Base-by-base conservation (phyloP, 2,329 filamentous ascomycete genomes). In the Colletotrichum lindemuthianum region DNA sequence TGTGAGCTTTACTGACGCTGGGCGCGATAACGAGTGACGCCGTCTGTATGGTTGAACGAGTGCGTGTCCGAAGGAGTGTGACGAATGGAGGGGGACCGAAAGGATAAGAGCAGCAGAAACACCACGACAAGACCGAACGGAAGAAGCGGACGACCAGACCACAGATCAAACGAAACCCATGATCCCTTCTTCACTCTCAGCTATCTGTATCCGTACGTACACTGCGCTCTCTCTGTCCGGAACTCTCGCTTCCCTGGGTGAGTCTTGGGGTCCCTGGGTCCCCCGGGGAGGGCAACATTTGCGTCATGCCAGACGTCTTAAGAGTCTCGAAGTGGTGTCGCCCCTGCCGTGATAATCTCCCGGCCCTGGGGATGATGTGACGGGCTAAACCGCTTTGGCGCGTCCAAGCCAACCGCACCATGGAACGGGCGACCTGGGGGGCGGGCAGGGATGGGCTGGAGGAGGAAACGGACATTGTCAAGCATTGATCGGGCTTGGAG, bases 301-400 rank as follows among this genome's bases (percentile, higher is more conserved):
- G 57, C 52, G 59, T 65, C 57, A 65, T 65, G 56, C 60, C 24
- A 44, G 50, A 41, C 37, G 48, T 43, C 48, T 61, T 43, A 56
- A 48, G 51, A 60, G 34, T 37, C 61, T 58, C 40, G 12, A 65
- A 51, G 41, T 61, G 44, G 61, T 65, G 39, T 37, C 47, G 44
- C 61, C 61, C 61, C 61, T 65, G 61, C 61, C 61, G 61, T 65
- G 61, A 65, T 65, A 65, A 65, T 65, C 61, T 65, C 61, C 61
- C 58, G 51, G 45, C 12, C 58, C 45, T 51, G 45, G 51, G 61
- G 58, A 55, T 55, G 61, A 56, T 56, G 61, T 65, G 61, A 65
- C 61, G 61, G 51, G 34, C 61, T 65, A 65, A 47, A 15, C 61
- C 58, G 61, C 61, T 65, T 65, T 65, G 61, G 61, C 61, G 56